phyloP scores from a whole-genome alignment of 805 yeast species.

The Torulaspora delbrueckii region DNA sequence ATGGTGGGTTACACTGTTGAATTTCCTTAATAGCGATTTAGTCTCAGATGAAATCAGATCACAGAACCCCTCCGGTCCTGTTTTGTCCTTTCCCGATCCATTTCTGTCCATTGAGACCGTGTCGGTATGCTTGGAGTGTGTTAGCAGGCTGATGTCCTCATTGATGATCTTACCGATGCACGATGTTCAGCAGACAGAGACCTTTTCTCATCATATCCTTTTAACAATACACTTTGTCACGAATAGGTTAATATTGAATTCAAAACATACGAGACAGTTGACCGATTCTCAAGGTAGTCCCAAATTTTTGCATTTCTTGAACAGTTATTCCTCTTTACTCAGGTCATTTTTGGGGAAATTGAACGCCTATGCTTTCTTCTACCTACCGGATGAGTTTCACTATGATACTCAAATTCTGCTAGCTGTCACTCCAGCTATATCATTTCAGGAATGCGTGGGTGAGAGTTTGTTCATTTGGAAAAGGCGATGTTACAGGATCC shows the following conservation, averaged over 20 bases:
- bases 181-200: conserved; percentile 16
- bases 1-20: conserved; percentile 34
- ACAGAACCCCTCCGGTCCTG: background rate
- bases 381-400: conserved; percentile 26
- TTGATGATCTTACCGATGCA: conserved; percentile 16
- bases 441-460: background rate
- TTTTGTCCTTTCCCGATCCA: conserved; percentile 8
- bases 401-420: conserved; percentile 24
- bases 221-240: conserved; percentile 29
- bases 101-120: conserved; percentile 21
- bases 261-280: conserved; percentile 15
- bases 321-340: conserved; percentile 24
- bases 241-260: conserved; percentile 23
- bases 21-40: conserved; percentile 23
- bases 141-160: conserved; percentile 32
- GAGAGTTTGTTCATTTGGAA: conserved; percentile 26
- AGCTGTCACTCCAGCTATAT: conserved; percentile 11
- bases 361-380: conserved; percentile 31
- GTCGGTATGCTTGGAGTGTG: conserved; percentile 33
- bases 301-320: conserved; percentile 11
- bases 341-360: conserved; percentile 31
- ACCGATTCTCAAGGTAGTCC: background rate
- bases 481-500: conserved; percentile 11
- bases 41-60: conserved; percentile 2
- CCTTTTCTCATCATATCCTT: conserved; percentile 26